These are phyloP conservation scores for Kodamaea alishanica DNA, from an alignment of 1,139 yeast genomes.

Conservation along the genomic window DNA sequence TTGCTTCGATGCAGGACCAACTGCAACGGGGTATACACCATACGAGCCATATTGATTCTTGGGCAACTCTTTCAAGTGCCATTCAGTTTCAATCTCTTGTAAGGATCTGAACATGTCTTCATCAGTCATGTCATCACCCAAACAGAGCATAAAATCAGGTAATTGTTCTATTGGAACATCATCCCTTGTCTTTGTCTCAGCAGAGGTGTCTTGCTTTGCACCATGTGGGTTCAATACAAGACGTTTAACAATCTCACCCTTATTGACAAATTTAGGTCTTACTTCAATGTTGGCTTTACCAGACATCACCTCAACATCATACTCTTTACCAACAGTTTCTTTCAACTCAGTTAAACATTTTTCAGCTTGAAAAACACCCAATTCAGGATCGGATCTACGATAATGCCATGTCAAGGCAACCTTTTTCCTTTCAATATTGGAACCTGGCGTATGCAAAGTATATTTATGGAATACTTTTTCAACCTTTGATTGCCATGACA, in stretches of 20 bases:
- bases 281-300: slow-evolving; percentile 97
- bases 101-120: slow-evolving; percentile 93
- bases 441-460: slow-evolving; percentile 88
- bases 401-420: slow-evolving; percentile 99
- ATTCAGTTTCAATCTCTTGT: slow-evolving; percentile 52
- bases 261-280: slow-evolving; percentile 88
- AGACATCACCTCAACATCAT: slow-evolving; percentile 93
- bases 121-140: slow-evolving; percentile 95
- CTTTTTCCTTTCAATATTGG: slow-evolving; percentile 80
- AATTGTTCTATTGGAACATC: slow-evolving; percentile 44
- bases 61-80: slow-evolving; percentile 36
- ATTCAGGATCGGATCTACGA: slow-evolving; percentile 88
- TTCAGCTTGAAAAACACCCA: slow-evolving; percentile 82
- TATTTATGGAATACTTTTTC: slow-evolving; percentile 66
- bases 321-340: slow-evolving; percentile 56
- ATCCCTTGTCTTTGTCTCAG: slow-evolving; percentile 22
- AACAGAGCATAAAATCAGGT: slow-evolving; percentile 82
- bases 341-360: slow-evolving; percentile 65
- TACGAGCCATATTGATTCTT: slow-evolving; percentile 47
- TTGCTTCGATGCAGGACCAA: slow-evolving; percentile 89
- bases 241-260: slow-evolving; percentile 91
- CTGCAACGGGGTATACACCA: slow-evolving; percentile 85
- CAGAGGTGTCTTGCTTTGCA: slow-evolving; percentile 34
- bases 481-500: slow-evolving; percentile 90
- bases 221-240: slow-evolving; percentile 66